A percentile compares a stretch with the other conserved stretches of the same genome.
Conservation (phyloP, 176 grass and related monocot species). For the Saccharum officinarum region DNA sequence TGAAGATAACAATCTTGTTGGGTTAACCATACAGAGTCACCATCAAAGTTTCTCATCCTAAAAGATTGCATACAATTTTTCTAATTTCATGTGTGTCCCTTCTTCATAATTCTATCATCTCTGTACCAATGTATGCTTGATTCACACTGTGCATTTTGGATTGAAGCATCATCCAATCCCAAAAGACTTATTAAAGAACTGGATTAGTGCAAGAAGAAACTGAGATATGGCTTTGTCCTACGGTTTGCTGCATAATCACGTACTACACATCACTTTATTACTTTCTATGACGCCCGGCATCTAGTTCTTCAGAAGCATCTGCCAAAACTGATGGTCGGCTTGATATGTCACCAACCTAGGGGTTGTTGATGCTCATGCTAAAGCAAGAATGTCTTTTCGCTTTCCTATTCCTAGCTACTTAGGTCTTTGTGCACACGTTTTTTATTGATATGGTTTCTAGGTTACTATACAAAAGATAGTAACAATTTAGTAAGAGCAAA, state of each 20-base stretch:
- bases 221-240: not conserved
- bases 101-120: not conserved
- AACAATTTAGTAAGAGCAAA: too few species aligned
- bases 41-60: not conserved
- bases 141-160: not conserved
- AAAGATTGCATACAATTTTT: not conserved
- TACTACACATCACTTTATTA: not conserved
- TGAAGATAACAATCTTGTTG: constrained; percentile 8
- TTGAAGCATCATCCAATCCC: not conserved
- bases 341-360: constrained; percentile 34
- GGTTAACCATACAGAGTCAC: not conserved
- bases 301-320: constrained; percentile 42
- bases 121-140: not conserved
- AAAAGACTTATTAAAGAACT: not conserved
- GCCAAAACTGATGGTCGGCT: constrained; percentile 13
- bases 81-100: not conserved
- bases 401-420: not conserved
- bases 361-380: constrained; percentile 6
- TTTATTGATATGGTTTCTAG: not conserved
- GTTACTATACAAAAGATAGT: not conserved
- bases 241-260: constrained; percentile 30
- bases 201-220: not conserved
- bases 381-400: constrained; percentile 20
- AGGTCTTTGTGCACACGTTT: not conserved
- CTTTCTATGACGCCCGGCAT: constrained; percentile 41